Conservation (phyloP, 129 eudicot species). For the Flaveria bidentis region DNA sequence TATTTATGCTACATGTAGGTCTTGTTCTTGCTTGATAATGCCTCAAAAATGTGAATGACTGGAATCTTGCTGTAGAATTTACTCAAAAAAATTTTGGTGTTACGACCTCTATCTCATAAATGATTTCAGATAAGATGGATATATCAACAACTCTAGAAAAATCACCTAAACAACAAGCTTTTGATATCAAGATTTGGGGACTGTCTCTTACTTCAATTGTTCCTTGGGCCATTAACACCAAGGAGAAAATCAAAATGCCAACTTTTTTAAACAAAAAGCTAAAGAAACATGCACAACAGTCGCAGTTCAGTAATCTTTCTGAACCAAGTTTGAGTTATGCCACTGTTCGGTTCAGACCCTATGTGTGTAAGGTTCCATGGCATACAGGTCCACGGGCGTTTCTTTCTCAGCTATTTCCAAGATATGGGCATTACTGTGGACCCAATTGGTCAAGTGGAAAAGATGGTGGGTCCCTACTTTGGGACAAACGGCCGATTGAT, state of each 20-base stretch:
- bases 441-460: slow-evolving; percentile 99
- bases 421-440: slow-evolving; percentile 95
- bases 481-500: slow-evolving; percentile 96
- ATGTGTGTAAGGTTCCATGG: slow-evolving; percentile 93
- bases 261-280: slow-evolving; percentile 62
- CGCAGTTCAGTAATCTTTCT: slow-evolving; percentile 27
- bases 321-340: slow-evolving; percentile 37
- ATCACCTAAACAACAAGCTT: slow-evolving; percentile 37
- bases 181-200: slow-evolving; percentile 51
- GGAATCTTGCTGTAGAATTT: slow-evolving; percentile 1
- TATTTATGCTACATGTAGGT: slow-evolving; percentile 29
- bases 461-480: slow-evolving; percentile 78
- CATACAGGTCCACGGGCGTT: slow-evolving; percentile 91
- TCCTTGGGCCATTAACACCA: slow-evolving; percentile 63
- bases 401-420: slow-evolving; percentile 84
- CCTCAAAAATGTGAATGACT: slow-evolving; percentile 26
- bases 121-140: slow-evolving; percentile 28
- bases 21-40: slow-evolving; percentile 25
- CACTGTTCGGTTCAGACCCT: slow-evolving; percentile 70
- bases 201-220: slow-evolving; percentile 54
- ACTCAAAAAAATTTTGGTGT: background rate
- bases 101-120: background rate
- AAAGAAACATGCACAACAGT: slow-evolving; percentile 51
- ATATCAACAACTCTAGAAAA: slow-evolving; percentile 29
- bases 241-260: slow-evolving; percentile 57